These are phyloP conservation scores for Stagonosporopsis rhizophila DNA, from an alignment of 2,329 filamentous ascomycete species.

Conservation along the genomic window DNA sequence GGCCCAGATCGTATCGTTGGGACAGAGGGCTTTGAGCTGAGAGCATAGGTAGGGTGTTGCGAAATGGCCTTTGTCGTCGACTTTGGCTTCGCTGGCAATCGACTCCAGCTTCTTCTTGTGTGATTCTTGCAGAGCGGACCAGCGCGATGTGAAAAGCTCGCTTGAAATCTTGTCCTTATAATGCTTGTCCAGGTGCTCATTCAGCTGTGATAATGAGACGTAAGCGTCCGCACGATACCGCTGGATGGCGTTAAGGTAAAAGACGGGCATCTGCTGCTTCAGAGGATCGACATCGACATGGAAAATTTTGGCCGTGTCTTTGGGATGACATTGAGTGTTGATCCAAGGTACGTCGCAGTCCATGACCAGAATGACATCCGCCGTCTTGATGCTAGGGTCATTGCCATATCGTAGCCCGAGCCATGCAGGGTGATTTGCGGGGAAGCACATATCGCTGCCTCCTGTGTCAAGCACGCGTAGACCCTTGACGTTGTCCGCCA, in stretches of 20 bases:
- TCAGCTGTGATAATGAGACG: slow-evolving; percentile 72
- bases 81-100: slow-evolving; percentile 65
- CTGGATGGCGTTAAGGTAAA: slow-evolving; percentile 62
- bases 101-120: slow-evolving; percentile 66
- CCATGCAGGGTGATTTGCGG: slow-evolving; percentile 62
- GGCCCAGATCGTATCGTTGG: slow-evolving; percentile 73
- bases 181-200: slow-evolving; percentile 62
- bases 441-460: slow-evolving; percentile 83
- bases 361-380: slow-evolving; percentile 83
- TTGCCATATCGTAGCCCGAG: slow-evolving; percentile 73
- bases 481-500: slow-evolving; percentile 72
- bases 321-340: slow-evolving; percentile 72
- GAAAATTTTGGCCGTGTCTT: slow-evolving; percentile 63
- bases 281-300: slow-evolving; percentile 73
- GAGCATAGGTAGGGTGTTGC: slow-evolving; percentile 65
- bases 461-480: slow-evolving; percentile 77
- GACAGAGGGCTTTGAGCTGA: slow-evolving; percentile 64
- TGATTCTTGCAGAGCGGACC: slow-evolving; percentile 62
- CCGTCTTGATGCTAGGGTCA: slow-evolving; percentile 74
- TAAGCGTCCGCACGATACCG: slow-evolving; percentile 60
- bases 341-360: slow-evolving; percentile 96
- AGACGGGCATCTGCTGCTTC: slow-evolving; percentile 68
- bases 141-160: slow-evolving; percentile 55
- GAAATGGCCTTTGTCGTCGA: slow-evolving; percentile 68
- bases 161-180: slow-evolving; percentile 49